Evolutionary conservation across 495 filamentous ascomycete species (phyloP).

Genomic region (Aspergillus indologenus): DNA sequence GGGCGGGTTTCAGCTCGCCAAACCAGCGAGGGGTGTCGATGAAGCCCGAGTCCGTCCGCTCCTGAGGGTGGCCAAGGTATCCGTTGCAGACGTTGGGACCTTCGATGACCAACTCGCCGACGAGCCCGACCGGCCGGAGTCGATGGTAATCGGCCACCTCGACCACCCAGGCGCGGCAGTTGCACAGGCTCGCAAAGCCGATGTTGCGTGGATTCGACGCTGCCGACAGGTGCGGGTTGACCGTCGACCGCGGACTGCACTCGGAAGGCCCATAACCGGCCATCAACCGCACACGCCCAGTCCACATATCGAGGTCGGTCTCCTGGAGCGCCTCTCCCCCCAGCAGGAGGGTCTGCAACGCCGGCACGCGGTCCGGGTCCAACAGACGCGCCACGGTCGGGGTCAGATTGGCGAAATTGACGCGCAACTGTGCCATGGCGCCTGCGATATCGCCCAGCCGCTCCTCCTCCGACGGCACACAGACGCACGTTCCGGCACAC

Average conservation of each 20-base stretch:
- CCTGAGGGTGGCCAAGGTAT: background rate
- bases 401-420: background rate
- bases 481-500: slow-evolving; percentile 26
- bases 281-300: background rate
- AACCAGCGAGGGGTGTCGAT: background rate
- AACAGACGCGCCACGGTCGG: background rate
- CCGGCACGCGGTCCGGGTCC: background rate
- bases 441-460: background rate
- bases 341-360: slow-evolving; percentile 1
- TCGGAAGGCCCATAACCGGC: slow-evolving; percentile 2
- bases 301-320: background rate
- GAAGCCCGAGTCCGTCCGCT: background rate
- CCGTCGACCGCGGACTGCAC: background rate
- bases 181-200: slow-evolving; percentile 6
- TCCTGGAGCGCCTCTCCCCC: background rate
- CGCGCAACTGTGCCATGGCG: background rate
- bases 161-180: slow-evolving; percentile 31
- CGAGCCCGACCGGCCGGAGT: slow-evolving; percentile 27
- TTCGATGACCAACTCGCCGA: slow-evolving; percentile 31
- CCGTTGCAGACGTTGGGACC: slow-evolving; percentile 26
- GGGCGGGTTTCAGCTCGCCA: background rate
- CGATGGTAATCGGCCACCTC: slow-evolving; percentile 19
- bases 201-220: slow-evolving; percentile 18
- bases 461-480: slow-evolving; percentile 15
- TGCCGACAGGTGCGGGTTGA: background rate